Percentiles rank a stretch among this genome's conserved stretches.
phyloP scores from a whole-genome alignment of 1,284 basidiomycete species.

The Microstroma glucosiphilum region DNA sequence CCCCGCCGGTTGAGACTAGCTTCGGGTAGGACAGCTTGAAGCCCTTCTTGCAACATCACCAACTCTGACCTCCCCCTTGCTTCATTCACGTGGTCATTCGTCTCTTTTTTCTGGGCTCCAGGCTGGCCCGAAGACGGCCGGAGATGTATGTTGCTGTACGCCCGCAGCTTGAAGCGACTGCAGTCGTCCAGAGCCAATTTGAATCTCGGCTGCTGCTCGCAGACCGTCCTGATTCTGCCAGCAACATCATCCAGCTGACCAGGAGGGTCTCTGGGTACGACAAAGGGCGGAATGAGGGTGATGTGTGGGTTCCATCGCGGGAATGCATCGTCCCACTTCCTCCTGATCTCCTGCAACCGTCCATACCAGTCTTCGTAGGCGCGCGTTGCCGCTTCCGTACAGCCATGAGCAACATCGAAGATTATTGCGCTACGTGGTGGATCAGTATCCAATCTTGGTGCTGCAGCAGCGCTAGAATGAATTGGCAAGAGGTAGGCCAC shows the following conservation, averaged over 20 bases:
- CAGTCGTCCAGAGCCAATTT: too few relatives aligned
- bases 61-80: neutral
- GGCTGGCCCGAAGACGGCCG: neutral
- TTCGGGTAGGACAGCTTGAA: neutral
- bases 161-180: too few relatives aligned
- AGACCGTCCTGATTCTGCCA: neutral
- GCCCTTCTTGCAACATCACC: neutral
- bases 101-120: neutral
- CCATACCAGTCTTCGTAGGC: too few relatives aligned
- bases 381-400: too few relatives aligned
- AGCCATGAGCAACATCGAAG: too few relatives aligned
- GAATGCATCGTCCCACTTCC: neutral
- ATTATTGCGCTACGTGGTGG: too few relatives aligned
- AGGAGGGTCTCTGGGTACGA: neutral
- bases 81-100: neutral
- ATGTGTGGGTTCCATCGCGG: neutral
- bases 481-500: constrained; percentile 1
- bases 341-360: neutral
- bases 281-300: constrained; percentile 1
- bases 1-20: neutral
- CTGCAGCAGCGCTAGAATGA: neutral
- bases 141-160: too few relatives aligned
- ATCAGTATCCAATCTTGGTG: neutral
- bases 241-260: neutral
- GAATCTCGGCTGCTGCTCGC: too few relatives aligned